These are phyloP conservation scores for Hypoxylon sp. DNA, from an alignment of 2,329 filamentous ascomycete species.

Conservation along the genomic window DNA sequence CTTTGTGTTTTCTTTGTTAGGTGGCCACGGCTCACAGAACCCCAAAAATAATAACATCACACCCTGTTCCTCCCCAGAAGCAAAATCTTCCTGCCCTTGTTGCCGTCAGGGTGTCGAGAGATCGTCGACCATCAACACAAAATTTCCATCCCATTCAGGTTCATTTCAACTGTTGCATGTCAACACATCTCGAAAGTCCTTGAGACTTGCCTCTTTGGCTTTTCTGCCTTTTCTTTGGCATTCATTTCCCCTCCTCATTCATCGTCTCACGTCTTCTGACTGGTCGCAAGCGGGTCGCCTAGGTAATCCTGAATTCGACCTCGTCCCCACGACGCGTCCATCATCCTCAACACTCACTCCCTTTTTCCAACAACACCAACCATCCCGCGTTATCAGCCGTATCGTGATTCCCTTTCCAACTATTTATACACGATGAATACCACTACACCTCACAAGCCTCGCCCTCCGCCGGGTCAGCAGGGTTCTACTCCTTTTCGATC, in stretches of 20 bases:
- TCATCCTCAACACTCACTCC: conserved; percentile 14
- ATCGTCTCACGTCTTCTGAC: conserved; percentile 5
- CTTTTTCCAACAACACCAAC: conserved; percentile 16
- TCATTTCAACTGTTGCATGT: conserved; percentile 38
- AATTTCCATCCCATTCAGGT: conserved; percentile 7
- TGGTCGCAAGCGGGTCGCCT: conserved; percentile 34
- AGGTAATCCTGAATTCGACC: conserved; percentile 26
- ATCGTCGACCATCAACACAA: conserved; percentile 34
- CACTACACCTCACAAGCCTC: conserved; percentile 49
- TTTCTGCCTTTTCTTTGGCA: conserved; percentile 30
- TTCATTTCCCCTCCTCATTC: conserved; percentile 11
- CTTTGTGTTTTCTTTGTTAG: conserved; percentile 18
- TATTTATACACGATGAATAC: conserved; percentile 46
- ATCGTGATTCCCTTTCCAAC: conserved; percentile 10
- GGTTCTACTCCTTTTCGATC: conserved; percentile 52
- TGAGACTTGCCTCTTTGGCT: conserved; percentile 31
- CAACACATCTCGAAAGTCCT: conserved; percentile 18
- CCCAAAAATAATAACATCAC: conserved; percentile 45
- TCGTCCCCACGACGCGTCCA: conserved; percentile 38
- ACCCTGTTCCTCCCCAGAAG: conserved; percentile 22
- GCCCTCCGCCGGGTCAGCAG: conserved; percentile 48
- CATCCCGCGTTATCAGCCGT: conserved; percentile 27
- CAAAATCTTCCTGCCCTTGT: conserved; percentile 36
- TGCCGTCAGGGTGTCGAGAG: conserved; percentile 34
- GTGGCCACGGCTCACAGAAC: conserved; percentile 12